Evolutionary conservation across 2,329 filamentous ascomycete genomes (phyloP).

Genomic region (Colletotrichum scovillei): DNA sequence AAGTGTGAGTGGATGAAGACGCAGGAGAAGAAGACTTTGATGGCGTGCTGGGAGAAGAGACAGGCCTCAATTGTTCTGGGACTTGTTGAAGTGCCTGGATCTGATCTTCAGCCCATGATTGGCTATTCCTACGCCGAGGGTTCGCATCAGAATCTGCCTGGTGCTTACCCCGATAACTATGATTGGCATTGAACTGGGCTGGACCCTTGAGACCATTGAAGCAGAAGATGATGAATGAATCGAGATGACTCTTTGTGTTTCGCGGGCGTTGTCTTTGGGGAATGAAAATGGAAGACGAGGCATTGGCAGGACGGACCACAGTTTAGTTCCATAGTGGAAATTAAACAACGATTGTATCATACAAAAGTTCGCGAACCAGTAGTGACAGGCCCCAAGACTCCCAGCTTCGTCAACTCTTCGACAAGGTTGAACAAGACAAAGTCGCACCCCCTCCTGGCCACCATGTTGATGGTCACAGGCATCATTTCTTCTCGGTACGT

Average conservation of each 20-base stretch:
- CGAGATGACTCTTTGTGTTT: neutral
- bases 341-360: neutral
- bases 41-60: constrained; percentile 19
- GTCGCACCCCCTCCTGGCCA: neutral
- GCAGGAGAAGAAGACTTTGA: constrained; percentile 5
- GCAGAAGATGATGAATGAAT: neutral
- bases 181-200: neutral
- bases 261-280: neutral
- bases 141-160: constrained; percentile 1
- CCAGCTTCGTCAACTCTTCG: neutral
- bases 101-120: constrained; percentile 1
- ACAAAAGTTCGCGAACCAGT: neutral
- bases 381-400: neutral
- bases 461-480: neutral
- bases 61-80: constrained; percentile 32
- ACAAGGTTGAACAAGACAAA: neutral
- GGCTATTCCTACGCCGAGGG: neutral
- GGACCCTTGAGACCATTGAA: neutral
- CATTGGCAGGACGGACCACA: neutral
- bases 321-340: neutral
- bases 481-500: neutral
- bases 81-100: constrained; percentile 22
- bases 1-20: constrained; percentile 6
- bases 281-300: neutral
- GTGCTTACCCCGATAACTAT: neutral